Evolutionary conservation across 805 yeast genomes (phyloP).

Genomic region (Candida taoyuanica): DNA sequence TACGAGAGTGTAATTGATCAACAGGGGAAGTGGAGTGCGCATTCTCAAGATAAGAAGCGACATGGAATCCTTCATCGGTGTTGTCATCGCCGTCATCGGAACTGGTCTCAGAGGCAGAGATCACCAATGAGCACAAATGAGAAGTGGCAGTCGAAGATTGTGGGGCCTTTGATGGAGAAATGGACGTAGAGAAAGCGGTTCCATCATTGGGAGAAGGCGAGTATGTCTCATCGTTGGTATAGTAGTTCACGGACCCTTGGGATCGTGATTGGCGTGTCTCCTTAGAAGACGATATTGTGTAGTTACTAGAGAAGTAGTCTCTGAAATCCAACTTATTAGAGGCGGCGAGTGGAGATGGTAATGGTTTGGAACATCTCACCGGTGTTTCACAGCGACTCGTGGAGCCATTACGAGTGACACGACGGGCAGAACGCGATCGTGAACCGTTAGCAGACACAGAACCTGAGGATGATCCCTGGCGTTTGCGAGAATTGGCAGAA

Average conservation of each 20-base stretch:
- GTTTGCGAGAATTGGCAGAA: slow-evolving; percentile 16
- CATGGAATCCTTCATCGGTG: slow-evolving; percentile 1
- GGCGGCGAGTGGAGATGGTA: slow-evolving; percentile 38
- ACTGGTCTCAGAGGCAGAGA: slow-evolving; percentile 17
- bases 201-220: not conserved
- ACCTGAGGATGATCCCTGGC: slow-evolving; percentile 20
- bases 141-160: slow-evolving; percentile 5
- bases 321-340: slow-evolving; percentile 9
- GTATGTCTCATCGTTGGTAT: slow-evolving; percentile 8
- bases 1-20: slow-evolving; percentile 1
- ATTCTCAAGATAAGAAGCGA: not conserved
- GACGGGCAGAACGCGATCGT: slow-evolving; percentile 3
- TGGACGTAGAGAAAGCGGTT: not conserved
- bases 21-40: not conserved
- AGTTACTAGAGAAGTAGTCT: slow-evolving; percentile 12
- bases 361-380: slow-evolving; percentile 41
- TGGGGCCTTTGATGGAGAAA: slow-evolving; percentile 8
- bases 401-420: not conserved
- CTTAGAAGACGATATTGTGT: slow-evolving; percentile 1
- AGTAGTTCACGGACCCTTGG: slow-evolving; percentile 15
- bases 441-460: slow-evolving; percentile 1
- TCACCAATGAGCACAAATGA: slow-evolving; percentile 5
- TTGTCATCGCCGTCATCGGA: slow-evolving; percentile 13
- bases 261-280: slow-evolving; percentile 8
- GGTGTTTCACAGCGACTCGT: slow-evolving; percentile 8